These are phyloP conservation scores for Trichoderma parareesei DNA, from an alignment of 495 filamentous ascomycete species.

Conservation along the genomic window DNA sequence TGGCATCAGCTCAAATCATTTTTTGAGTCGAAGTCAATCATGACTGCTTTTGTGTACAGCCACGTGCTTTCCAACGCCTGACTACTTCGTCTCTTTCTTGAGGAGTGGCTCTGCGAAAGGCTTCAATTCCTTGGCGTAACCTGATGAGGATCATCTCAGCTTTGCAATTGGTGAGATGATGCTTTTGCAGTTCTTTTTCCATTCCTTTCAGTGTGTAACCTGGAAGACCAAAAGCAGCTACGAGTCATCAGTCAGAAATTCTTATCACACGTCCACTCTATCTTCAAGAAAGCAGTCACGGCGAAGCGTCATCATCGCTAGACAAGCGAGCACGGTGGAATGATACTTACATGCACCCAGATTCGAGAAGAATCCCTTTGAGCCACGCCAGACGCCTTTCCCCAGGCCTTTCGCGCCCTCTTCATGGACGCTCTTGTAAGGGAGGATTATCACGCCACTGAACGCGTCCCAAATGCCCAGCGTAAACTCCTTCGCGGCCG, in stretches of 20 bases:
- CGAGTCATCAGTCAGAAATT: background rate
- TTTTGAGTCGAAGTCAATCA: background rate
- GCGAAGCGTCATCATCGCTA: background rate
- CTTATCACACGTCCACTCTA: too few species aligned
- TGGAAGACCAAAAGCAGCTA: background rate
- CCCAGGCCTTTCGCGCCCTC: background rate
- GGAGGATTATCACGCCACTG: background rate
- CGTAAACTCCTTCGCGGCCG: background rate
- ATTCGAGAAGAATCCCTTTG: background rate
- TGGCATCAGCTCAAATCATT: background rate
- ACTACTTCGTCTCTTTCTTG: background rate
- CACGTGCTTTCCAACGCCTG: background rate
- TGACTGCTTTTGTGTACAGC: background rate
- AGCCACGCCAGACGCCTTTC: background rate
- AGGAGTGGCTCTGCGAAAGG: background rate
- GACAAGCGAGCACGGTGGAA: background rate
- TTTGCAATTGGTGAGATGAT: background rate
- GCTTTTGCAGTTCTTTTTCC: conserved; percentile 6
- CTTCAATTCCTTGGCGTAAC: background rate
- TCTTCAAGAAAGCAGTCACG: background rate
- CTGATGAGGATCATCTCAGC: background rate
- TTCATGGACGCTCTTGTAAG: background rate
- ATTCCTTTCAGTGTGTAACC: background rate
- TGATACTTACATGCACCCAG: background rate
- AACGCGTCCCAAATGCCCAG: background rate